Evolutionary conservation across 441 rosid species (phyloP).

Genomic region (Pelargonium exstipulatum): DNA sequence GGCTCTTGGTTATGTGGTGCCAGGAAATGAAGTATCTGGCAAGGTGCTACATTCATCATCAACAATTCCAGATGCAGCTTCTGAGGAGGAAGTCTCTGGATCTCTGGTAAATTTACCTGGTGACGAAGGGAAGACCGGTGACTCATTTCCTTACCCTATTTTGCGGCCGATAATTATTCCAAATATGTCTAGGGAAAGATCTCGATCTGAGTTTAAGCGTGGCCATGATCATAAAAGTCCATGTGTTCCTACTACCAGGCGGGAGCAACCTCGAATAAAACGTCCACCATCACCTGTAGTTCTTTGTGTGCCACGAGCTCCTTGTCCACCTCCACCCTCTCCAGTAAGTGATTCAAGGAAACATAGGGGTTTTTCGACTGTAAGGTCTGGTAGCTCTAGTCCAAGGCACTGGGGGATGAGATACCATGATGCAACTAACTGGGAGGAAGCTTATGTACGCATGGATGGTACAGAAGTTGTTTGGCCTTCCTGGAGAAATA

Average conservation of each 20-base stretch:
- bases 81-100: constrained; percentile 66
- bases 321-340: constrained; percentile 91
- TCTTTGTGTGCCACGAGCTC: constrained; percentile 92
- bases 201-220: constrained; percentile 66
- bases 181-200: constrained; percentile 56
- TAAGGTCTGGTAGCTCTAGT: constrained; percentile 99
- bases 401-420: constrained; percentile 97
- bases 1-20: constrained; percentile 77
- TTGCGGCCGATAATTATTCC: constrained; percentile 93
- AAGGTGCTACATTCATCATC: constrained; percentile 60
- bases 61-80: constrained; percentile 44
- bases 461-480: constrained; percentile 86
- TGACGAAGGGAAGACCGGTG: constrained; percentile 73
- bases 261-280: constrained; percentile 80
- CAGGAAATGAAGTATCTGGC: constrained; percentile 75
- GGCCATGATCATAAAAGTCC: constrained; percentile 71
- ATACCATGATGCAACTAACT: constrained; percentile 66
- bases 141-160: constrained; percentile 74
- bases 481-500: constrained; percentile 92
- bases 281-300: constrained; percentile 98
- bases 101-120: constrained; percentile 49
- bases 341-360: constrained; percentile 84
- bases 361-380: constrained; percentile 85
- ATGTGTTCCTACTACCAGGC: constrained; percentile 64
- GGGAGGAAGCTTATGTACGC: constrained; percentile 60